Percentiles rank a stretch among this genome's conserved stretches.
Conservation (phyloP, 129 eudicot species). For the Centrapalus pauciflorus region DNA sequence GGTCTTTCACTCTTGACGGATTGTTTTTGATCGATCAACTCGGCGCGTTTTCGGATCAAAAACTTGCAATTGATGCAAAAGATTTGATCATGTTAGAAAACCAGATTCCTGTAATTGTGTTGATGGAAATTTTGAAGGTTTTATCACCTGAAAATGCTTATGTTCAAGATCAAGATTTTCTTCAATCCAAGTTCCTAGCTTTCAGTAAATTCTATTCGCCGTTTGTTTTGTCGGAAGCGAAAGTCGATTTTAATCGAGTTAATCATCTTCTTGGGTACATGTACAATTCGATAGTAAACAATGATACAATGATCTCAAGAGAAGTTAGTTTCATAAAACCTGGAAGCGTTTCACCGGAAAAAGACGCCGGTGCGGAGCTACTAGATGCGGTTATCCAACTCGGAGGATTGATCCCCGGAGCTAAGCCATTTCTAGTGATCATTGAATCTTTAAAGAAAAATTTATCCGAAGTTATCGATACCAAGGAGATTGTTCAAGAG, state of each 20-base stretch:
- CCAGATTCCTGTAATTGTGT: slow-evolving; percentile 33
- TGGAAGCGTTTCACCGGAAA: neutral
- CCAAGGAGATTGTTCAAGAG: slow-evolving; percentile 14
- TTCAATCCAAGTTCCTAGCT: slow-evolving; percentile 5
- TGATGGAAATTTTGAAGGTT: slow-evolving; percentile 32
- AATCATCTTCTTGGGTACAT: slow-evolving; percentile 27
- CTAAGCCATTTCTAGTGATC: slow-evolving; percentile 5
- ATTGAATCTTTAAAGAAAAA: neutral
- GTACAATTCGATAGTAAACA: slow-evolving; percentile 23
- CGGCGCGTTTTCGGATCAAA: neutral
- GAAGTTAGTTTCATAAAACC: neutral
- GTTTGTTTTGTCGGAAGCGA: slow-evolving; percentile 7
- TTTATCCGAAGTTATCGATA: neutral
- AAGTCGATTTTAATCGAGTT: slow-evolving; percentile 4
- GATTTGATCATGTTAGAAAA: slow-evolving; percentile 46
- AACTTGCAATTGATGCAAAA: neutral
- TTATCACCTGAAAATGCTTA: neutral
- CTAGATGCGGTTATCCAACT: slow-evolving; percentile 8
- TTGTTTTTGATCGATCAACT: slow-evolving; percentile 26
- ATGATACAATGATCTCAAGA: neutral
- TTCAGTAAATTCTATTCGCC: slow-evolving; percentile 14
- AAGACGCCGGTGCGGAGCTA: neutral
- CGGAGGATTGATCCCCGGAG: neutral
- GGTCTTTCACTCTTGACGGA: slow-evolving; percentile 36
- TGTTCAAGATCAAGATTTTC: neutral